Evolutionary conservation across 2,329 filamentous ascomycete genomes (phyloP), one percentile per base, ranked within the genome.

Genomic region (Teratosphaeria epicoccoides): DNA sequence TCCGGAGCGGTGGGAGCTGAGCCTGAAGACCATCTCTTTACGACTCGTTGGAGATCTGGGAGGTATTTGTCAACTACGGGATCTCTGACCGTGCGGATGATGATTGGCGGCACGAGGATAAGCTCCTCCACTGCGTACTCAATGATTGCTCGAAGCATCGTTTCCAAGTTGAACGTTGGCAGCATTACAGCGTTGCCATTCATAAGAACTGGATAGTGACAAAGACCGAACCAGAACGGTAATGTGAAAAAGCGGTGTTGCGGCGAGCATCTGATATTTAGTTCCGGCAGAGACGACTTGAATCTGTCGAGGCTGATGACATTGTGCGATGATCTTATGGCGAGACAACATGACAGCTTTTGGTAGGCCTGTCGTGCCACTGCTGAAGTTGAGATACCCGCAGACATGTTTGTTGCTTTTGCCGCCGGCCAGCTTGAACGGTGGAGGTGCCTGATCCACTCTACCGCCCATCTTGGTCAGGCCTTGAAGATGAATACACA

Each of bases 181-280:
- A 85, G 70, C 73, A 85, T 81, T 59, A 80, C 73, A 24, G 82
- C 78, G 58, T 83, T 74, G 17, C 78, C 79, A 61, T 84, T 83
- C 44, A 83, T 70, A 24, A 80, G 64, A 24, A 85, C 65, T 0
- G 82, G 81, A 0, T 84, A 70, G 62, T 84, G 79, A 58, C 84
- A 74, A n/a, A 50, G 77, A 73, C 55, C 82, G 78, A 2, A 83
- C 75, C 1, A 84, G 71, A 1, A 80, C 81, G 0, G 79, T 81
- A 59, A 81, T 82, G 63, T 82, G 79, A 63, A 81, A 53, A 33
- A 81, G 70, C 0, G 80, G 80, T 29, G 82, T 69, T 3, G 80
- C 77, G 2, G 76, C 78, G 0, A 82, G 66, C 23, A 76, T 70
- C 28, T 71, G 72, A 14, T 71, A 73, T 29, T 74, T 66, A 14